phyloP scores from a whole-genome alignment of 1,139 yeast species.

The Nakaseomyces sp. region DNA sequence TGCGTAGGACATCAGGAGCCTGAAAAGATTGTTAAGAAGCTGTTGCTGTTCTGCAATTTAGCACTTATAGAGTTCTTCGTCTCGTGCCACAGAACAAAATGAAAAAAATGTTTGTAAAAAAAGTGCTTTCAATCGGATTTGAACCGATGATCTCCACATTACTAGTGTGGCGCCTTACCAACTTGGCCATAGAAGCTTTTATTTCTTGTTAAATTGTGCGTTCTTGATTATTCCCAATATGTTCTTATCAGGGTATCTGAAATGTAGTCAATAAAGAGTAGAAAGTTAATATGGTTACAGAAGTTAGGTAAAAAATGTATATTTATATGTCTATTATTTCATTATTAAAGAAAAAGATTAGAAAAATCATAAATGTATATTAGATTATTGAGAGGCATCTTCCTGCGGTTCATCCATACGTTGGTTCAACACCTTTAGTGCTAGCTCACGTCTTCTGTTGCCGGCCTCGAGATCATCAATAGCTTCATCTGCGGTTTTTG shows the following conservation, averaged over 20 bases:
- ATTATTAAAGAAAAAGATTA: background rate
- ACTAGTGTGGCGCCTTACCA: constrained; percentile 39
- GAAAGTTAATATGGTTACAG: too few relatives aligned
- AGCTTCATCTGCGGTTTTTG: constrained; percentile 33
- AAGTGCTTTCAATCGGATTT: constrained; percentile 35
- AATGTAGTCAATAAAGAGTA: too few relatives aligned
- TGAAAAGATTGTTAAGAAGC: constrained; percentile 13
- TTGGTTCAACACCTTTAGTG: constrained; percentile 74
- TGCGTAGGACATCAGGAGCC: constrained; percentile 9
- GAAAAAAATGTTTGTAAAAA: background rate
- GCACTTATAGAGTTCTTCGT: constrained; percentile 14
- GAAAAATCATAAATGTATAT: background rate
- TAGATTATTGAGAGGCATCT: background rate
- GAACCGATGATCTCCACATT: constrained; percentile 37
- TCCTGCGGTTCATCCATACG: constrained; percentile 36
- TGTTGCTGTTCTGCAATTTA: constrained; percentile 19
- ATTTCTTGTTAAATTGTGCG: background rate
- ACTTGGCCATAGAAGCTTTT: constrained; percentile 36
- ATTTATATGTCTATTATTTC: background rate
- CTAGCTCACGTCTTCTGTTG: constrained; percentile 68
- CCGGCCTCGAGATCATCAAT: constrained; percentile 45
- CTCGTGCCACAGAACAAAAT: background rate
- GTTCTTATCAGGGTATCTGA: too few relatives aligned
- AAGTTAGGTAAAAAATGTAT: too few relatives aligned
- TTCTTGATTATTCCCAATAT: too few relatives aligned